phyloP scores from a whole-genome alignment of 2,329 filamentous ascomycete genomes.

The Apiospora pterosperma region DNA sequence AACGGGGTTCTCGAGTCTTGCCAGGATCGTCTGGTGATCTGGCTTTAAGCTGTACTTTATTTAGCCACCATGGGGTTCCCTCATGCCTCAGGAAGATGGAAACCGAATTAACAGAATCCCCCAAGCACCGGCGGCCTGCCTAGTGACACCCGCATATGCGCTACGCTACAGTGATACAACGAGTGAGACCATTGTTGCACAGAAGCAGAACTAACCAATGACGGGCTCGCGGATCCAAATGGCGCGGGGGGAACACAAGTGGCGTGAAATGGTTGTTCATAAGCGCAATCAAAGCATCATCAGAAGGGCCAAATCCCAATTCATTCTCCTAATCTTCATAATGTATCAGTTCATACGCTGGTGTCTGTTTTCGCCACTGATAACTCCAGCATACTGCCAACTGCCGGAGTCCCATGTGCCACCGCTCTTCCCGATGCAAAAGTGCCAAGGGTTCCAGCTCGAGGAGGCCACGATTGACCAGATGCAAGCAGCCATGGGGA shows the following conservation, averaged over 20 bases:
- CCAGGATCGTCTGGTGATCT: no score
- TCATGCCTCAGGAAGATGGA: no score
- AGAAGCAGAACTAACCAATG: neutral
- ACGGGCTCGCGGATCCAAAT: neutral
- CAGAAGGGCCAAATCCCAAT: neutral
- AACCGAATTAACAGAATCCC: no score
- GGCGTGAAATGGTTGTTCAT: neutral
- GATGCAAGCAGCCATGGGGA: constrained; percentile 55
- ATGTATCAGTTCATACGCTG: neutral
- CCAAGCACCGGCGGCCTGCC: no score
- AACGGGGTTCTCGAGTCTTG: no score
- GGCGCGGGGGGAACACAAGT: neutral
- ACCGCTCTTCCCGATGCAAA: constrained; percentile 57
- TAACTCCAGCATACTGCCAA: neutral
- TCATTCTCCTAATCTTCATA: no score
- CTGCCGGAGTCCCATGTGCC: neutral
- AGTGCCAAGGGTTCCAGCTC: constrained; percentile 56
- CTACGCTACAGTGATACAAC: neutral
- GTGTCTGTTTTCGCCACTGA: neutral
- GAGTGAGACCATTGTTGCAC: neutral
- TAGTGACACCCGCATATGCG: no score
- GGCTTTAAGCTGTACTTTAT: no score
- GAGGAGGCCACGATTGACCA: constrained; percentile 70
- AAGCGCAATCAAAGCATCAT: neutral
- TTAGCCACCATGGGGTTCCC: no score